Percentiles rank a stretch among this genome's conserved stretches.
These are phyloP conservation scores for Globisporangium orthogonon DNA, from an alignment of 352 stramenopile genomes.

Conservation along the genomic window DNA sequence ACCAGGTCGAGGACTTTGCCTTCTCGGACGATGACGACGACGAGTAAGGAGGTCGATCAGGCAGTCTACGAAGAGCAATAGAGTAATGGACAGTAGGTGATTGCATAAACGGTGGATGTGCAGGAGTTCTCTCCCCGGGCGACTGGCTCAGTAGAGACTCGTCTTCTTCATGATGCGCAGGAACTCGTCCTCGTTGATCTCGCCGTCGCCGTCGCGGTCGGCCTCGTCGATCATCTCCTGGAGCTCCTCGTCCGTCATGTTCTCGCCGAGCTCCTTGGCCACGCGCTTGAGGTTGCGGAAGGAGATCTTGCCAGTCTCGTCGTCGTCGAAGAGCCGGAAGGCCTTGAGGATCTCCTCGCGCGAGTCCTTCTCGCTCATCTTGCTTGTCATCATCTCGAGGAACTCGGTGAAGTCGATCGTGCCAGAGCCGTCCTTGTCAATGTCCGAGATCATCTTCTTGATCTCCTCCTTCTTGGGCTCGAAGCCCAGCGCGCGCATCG, in stretches of 20 bases:
- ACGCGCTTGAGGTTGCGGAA: constrained; percentile 96
- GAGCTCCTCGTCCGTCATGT: constrained; percentile 96
- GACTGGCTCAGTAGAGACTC: constrained; percentile 54
- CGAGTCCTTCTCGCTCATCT: constrained; percentile 96
- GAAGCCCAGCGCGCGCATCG: constrained; percentile 95
- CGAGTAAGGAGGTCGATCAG: not conserved
- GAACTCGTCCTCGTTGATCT: constrained; percentile 97
- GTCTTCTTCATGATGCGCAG: constrained; percentile 97
- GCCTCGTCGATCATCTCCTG: constrained; percentile 98
- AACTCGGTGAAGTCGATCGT: constrained; percentile 98
- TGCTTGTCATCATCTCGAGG: constrained; percentile 96
- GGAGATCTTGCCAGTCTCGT: constrained; percentile 96
- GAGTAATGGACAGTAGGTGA: not conserved
- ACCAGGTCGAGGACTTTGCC: constrained; percentile 74
- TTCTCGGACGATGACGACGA: constrained; percentile 72
- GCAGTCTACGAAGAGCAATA: constrained; percentile 1
- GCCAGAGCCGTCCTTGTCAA: constrained; percentile 93
- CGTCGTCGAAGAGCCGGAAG: constrained; percentile 97
- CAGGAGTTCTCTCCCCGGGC: not conserved
- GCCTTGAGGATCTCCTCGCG: constrained; percentile 96
- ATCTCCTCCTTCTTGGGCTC: constrained; percentile 97
- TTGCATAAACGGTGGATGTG: not conserved
- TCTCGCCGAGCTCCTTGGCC: constrained; percentile 95
- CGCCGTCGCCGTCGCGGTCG: constrained; percentile 92
- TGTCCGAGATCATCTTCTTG: constrained; percentile 96